Evolutionary conservation across 176 grass and related monocot species (phyloP), one percentile per base, ranked within the genome.

Genomic region (Aegilops sharonensis): DNA sequence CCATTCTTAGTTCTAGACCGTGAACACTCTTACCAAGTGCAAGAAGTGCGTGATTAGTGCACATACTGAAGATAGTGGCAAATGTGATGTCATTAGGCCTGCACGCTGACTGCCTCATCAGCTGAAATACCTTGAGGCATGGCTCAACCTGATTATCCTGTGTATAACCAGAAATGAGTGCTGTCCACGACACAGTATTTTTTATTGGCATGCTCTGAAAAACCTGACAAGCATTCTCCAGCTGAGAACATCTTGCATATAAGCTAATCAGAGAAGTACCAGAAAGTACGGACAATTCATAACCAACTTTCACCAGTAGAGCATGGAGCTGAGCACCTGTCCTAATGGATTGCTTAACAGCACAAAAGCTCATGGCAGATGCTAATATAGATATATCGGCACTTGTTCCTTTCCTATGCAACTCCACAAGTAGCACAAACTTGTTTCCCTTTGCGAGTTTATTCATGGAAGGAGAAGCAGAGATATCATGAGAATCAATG

Each of bases 41-140:
- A 74, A 91, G 57, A 86, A 88, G 80, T 67, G 89, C 84, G 3
- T 90, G 77, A 24, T 50, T 86, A 9, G 86, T 93, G 83, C 89
- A 91, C 35, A 80, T 25, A 29, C 89, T 85, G 35, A 91, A 78
- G 40, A 94, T 34, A 81, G 89, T 84, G 52, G 84, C 84, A 84
- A 91, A 94, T 75, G 92, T 94, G 56, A 94, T 42, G 3, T 89
- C 92, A 89, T 94, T 94, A 68, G 87, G 92, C 63, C 86, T 88
- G 84, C 84, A 89, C 21, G 5, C 30, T 5, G 86, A 85, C 57
- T 30, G 69, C 78, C 81, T 91, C 92, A 94, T 91, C 31, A 72
- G 12, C 23, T 62, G 54, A 90, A 90, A 87, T 14, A 90, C 42
- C 78, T 73, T 43, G 45, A 90, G 80, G 64, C 80, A 87, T 83